phyloP scores from a whole-genome alignment of 306 rosid species.

The Cicer judaicum region DNA sequence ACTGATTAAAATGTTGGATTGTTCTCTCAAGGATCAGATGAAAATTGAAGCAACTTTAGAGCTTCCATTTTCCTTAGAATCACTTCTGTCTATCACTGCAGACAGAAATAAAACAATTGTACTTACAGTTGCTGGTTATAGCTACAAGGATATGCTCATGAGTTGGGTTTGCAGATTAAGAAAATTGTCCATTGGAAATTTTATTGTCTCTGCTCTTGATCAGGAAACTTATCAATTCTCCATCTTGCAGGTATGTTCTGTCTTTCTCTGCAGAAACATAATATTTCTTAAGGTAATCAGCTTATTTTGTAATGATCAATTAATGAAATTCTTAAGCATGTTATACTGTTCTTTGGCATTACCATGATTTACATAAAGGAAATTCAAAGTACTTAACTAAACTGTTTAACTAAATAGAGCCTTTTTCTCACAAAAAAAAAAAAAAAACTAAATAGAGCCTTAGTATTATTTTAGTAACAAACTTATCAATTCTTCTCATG shows the following conservation, averaged over 20 bases:
- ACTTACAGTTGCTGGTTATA: constrained; percentile 81
- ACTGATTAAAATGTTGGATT: constrained; percentile 44
- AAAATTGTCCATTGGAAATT: constrained; percentile 61
- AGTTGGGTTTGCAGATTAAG: constrained; percentile 92
- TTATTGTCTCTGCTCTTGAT: constrained; percentile 79
- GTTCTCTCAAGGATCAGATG: constrained; percentile 53
- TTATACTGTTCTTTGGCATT: not conserved
- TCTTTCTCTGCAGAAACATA: constrained; percentile 13
- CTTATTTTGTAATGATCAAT: constrained; percentile 22
- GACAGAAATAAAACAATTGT: constrained; percentile 74
- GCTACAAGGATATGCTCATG: constrained; percentile 97
- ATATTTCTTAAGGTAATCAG: not conserved
- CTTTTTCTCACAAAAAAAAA: too few relatives aligned
- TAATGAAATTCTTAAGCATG: not conserved
- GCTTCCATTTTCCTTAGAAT: constrained; percentile 80
- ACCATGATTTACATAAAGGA: too few relatives aligned
- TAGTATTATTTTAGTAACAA: too few relatives aligned
- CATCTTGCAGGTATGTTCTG: constrained; percentile 68
- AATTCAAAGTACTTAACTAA: too few relatives aligned
- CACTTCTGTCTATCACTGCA: constrained; percentile 65
- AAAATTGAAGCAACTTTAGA: constrained; percentile 50
- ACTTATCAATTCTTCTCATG: not conserved
- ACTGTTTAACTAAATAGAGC: too few relatives aligned
- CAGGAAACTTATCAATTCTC: constrained; percentile 77
- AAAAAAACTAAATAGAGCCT: too few relatives aligned